A percentile compares a stretch with the other conserved stretches of the same genome.
These are phyloP conservation scores for Podospora bellae-mahoneyi DNA, from an alignment of 495 filamentous ascomycete genomes.

Conservation along the genomic window DNA sequence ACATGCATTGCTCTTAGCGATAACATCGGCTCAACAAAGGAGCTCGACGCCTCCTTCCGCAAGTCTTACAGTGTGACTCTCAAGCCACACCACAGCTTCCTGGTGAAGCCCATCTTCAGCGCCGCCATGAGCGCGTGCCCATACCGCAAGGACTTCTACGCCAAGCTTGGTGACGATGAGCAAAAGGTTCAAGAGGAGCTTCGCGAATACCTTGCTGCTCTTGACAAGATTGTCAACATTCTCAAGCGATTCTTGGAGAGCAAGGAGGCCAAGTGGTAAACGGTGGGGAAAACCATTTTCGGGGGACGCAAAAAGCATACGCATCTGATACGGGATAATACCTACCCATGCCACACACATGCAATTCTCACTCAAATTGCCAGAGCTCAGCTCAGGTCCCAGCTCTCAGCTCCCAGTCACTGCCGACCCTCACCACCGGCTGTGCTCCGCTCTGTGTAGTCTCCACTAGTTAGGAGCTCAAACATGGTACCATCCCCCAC, in stretches of 20 bases:
- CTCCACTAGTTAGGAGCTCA: no score
- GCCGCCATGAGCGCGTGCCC: slow-evolving; percentile 90
- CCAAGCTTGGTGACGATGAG: slow-evolving; percentile 70
- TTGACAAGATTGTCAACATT: slow-evolving; percentile 71
- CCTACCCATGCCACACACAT: background rate
- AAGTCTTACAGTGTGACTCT: slow-evolving; percentile 78
- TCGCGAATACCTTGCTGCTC: slow-evolving; percentile 63
- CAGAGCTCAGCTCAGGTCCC: background rate
- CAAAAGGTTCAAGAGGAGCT: slow-evolving; percentile 59
- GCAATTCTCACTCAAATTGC: background rate
- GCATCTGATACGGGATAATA: background rate
- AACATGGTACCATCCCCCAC: no score
- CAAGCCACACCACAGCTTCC: slow-evolving; percentile 81
- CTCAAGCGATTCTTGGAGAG: slow-evolving; percentile 67
- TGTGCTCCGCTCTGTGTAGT: no score
- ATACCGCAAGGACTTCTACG: slow-evolving; percentile 86
- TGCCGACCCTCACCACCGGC: no score
- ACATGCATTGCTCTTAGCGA: slow-evolving; percentile 76
- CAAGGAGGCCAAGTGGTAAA: slow-evolving; percentile 70
- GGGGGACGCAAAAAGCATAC: background rate
- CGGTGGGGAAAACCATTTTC: slow-evolving; percentile 21
- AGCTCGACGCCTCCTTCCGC: slow-evolving; percentile 84
- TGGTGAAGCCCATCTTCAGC: slow-evolving; percentile 85
- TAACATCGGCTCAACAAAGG: slow-evolving; percentile 64
- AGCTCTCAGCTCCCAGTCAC: no score